Percentiles rank a stretch among this genome's conserved stretches.
phyloP scores from a whole-genome alignment of 495 filamentous ascomycete genomes.

The Corynascus novoguineensis region DNA sequence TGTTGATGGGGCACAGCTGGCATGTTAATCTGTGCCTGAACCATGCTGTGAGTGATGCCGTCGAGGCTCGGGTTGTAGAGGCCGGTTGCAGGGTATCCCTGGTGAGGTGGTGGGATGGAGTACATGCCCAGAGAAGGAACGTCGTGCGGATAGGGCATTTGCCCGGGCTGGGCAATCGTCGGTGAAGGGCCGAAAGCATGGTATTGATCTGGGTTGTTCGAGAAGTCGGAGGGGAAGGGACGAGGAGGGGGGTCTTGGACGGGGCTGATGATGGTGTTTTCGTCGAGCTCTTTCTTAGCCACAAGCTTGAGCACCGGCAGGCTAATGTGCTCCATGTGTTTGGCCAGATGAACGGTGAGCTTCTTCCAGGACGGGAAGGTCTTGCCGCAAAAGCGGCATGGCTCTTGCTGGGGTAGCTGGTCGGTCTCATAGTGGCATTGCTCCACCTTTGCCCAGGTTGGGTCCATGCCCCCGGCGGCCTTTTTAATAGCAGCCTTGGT shows the following conservation, averaged over 20 bases:
- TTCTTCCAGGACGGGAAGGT: slow-evolving; percentile 86
- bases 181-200: slow-evolving; percentile 17
- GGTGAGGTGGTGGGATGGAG: slow-evolving; percentile 4
- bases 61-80: slow-evolving; percentile 4
- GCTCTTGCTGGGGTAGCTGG: slow-evolving; percentile 65
- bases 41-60: slow-evolving; percentile 16
- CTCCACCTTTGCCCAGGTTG: slow-evolving; percentile 73
- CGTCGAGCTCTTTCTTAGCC: slow-evolving; percentile 50
- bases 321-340: slow-evolving; percentile 93
- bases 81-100: background rate
- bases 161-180: slow-evolving; percentile 5
- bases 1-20: slow-evolving; percentile 9
- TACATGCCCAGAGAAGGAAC: slow-evolving; percentile 1
- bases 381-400: slow-evolving; percentile 87
- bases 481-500: slow-evolving; percentile 53
- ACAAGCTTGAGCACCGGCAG: slow-evolving; percentile 78
- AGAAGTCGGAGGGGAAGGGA: slow-evolving; percentile 31
- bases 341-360: slow-evolving; percentile 87
- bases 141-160: slow-evolving; percentile 19
- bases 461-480: slow-evolving; percentile 47
- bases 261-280: slow-evolving; percentile 58
- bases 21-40: slow-evolving; percentile 16
- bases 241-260: slow-evolving; percentile 50
- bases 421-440: slow-evolving; percentile 66
- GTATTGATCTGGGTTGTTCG: slow-evolving; percentile 36